Conservation (phyloP, 2,329 filamentous ascomycete genomes). For the Fusarium dimerum region DNA sequence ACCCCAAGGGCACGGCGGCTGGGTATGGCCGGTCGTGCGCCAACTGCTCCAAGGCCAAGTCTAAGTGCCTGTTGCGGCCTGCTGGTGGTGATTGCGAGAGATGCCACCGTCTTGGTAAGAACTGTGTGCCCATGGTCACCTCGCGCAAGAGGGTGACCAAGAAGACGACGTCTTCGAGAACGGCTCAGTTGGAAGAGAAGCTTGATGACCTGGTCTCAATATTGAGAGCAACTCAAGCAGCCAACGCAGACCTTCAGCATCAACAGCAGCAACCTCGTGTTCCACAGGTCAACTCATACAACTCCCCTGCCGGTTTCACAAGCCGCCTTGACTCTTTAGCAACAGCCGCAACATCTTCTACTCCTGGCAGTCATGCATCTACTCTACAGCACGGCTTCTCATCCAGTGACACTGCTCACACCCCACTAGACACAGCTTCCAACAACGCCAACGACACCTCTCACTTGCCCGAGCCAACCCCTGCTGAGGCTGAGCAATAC, state of each 20-base stretch:
- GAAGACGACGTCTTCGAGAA: slow-evolving; percentile 37
- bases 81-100: slow-evolving; percentile 39
- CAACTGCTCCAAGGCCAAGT: slow-evolving; percentile 50
- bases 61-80: slow-evolving; percentile 46
- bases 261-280: slow-evolving; percentile 7
- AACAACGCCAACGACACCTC: slow-evolving; percentile 20
- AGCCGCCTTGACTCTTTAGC: slow-evolving; percentile 40
- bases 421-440: slow-evolving; percentile 5
- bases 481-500: slow-evolving; percentile 40
- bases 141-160: slow-evolving; percentile 40
- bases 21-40: slow-evolving; percentile 48
- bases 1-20: slow-evolving; percentile 31
- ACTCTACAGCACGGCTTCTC: slow-evolving; percentile 10
- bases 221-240: slow-evolving; percentile 36
- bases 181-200: slow-evolving; percentile 51
- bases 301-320: slow-evolving; percentile 18
- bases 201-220: slow-evolving; percentile 50
- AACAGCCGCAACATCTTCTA: slow-evolving; percentile 37
- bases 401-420: slow-evolving; percentile 4
- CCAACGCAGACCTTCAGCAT: slow-evolving; percentile 14
- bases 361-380: slow-evolving; percentile 16
- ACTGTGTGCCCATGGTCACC: slow-evolving; percentile 47
- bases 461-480: slow-evolving; percentile 32
- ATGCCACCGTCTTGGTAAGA: slow-evolving; percentile 49
- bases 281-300: slow-evolving; percentile 7